These are phyloP conservation scores for Pistacia atlantica DNA, from an alignment of 345 rosid genomes.

Conservation along the genomic window DNA sequence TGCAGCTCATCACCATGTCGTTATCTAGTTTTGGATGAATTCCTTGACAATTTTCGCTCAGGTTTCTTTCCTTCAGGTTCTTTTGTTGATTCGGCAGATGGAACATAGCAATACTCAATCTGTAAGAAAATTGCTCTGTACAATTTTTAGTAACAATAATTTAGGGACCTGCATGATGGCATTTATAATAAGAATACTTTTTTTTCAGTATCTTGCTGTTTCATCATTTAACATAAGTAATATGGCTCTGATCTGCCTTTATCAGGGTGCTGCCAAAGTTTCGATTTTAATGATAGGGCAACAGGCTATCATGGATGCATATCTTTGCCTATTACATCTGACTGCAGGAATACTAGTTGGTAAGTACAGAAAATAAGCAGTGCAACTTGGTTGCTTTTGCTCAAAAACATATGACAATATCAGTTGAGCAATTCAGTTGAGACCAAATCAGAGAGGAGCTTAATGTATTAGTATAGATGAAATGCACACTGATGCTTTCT, in stretches of 20 bases:
- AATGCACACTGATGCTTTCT: not conserved
- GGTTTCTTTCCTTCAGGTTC: constrained; percentile 97
- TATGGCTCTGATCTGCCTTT: constrained; percentile 25
- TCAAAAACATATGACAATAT: not conserved
- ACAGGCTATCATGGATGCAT: constrained; percentile 99
- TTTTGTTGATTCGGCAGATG: constrained; percentile 92
- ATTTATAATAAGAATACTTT: not conserved
- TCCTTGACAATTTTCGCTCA: constrained; percentile 62
- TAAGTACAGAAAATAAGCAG: constrained; percentile 30
- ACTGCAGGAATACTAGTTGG: constrained; percentile 98
- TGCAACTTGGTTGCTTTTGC: not conserved
- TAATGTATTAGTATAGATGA: not conserved
- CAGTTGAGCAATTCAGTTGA: constrained; percentile 1
- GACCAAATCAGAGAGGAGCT: not conserved
- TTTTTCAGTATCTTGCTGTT: not conserved
- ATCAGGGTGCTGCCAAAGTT: constrained; percentile 98
- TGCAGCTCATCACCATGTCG: constrained; percentile 9
- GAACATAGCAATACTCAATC: constrained; percentile 98
- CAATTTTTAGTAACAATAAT: not conserved
- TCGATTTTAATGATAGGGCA: constrained; percentile 93
- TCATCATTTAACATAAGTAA: constrained; percentile 19
- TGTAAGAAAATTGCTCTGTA: constrained; percentile 45
- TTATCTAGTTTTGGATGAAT: constrained; percentile 23
- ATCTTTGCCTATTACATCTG: constrained; percentile 93
- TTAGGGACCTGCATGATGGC: constrained; percentile 15